Conservation (phyloP, 2,329 filamentous ascomycete species). For the Paecilomyces variotii region DNA sequence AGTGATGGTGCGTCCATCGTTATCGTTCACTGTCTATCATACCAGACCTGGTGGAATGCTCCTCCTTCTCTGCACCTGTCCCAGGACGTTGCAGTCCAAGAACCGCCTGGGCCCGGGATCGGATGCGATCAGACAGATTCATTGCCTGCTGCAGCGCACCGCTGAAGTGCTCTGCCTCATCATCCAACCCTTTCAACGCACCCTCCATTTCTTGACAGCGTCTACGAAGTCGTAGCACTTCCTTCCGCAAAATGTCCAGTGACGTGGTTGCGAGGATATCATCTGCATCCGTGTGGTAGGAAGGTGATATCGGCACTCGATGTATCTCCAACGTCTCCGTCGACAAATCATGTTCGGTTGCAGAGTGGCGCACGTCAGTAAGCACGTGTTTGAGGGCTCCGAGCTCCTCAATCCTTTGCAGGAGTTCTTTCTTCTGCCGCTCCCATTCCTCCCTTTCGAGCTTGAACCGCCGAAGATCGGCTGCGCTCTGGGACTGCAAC, state of each 20-base stretch:
- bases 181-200: constrained; percentile 9
- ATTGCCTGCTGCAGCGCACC: constrained; percentile 16
- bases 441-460: constrained; percentile 29
- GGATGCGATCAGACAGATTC: constrained; percentile 21
- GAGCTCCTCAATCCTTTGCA: constrained; percentile 26
- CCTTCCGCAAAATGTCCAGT: constrained; percentile 12
- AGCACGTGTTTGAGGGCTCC: constrained; percentile 11
- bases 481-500: constrained; percentile 36
- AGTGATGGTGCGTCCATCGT: background rate
- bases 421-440: constrained; percentile 21
- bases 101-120: background rate
- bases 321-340: background rate
- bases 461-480: constrained; percentile 36
- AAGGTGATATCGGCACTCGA: background rate
- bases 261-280: constrained; percentile 12
- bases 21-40: background rate
- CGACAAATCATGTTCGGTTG: background rate
- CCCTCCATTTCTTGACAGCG: constrained; percentile 12
- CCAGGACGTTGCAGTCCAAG: background rate
- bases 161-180: constrained; percentile 11
- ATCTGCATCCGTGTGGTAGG: constrained; percentile 6
- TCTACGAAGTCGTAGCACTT: constrained; percentile 10
- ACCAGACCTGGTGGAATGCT: background rate
- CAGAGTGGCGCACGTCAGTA: background rate
- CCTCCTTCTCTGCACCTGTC: background rate